Percentiles rank a stretch among this genome's conserved stretches.
These are phyloP conservation scores for Pichia paraexigua DNA, from an alignment of 805 yeast species.

Conservation along the genomic window DNA sequence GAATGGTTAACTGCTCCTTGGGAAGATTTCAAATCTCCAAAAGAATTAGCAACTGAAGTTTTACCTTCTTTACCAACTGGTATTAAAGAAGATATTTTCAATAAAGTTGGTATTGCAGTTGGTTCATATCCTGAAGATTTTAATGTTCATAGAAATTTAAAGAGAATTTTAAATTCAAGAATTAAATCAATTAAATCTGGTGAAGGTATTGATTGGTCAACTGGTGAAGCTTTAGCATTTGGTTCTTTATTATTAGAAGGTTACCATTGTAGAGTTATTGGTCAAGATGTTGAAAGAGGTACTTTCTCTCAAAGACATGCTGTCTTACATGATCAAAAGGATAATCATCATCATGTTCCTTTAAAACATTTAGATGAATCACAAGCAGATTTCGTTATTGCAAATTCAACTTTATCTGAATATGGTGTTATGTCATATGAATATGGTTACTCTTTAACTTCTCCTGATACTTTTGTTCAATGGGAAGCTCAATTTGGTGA, in stretches of 20 bases:
- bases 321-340: slow-evolving; percentile 90
- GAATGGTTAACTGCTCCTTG: slow-evolving; percentile 99
- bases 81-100: slow-evolving; percentile 60
- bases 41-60: slow-evolving; percentile 90
- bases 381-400: slow-evolving; percentile 80
- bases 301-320: slow-evolving; percentile 99
- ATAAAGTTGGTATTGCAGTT: slow-evolving; percentile 68
- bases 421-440: slow-evolving; percentile 99
- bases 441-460: slow-evolving; percentile 95
- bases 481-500: slow-evolving; percentile 99
- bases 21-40: slow-evolving; percentile 98
- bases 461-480: slow-evolving; percentile 93
- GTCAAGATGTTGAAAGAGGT: slow-evolving; percentile 99
- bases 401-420: slow-evolving; percentile 94
- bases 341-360: slow-evolving; percentile 79
- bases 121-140: slow-evolving; percentile 84
- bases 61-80: slow-evolving; percentile 96
- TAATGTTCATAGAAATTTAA: slow-evolving; percentile 88
- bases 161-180: slow-evolving; percentile 86
- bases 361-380: slow-evolving; percentile 68
- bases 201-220: slow-evolving; percentile 97
- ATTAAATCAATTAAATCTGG: slow-evolving; percentile 77
- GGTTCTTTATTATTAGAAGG: slow-evolving; percentile 92
- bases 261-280: slow-evolving; percentile 92
- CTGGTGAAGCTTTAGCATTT: slow-evolving; percentile 98